phyloP scores from a whole-genome alignment of 2,329 filamentous ascomycete species.

The Fusarium mangiferae region DNA sequence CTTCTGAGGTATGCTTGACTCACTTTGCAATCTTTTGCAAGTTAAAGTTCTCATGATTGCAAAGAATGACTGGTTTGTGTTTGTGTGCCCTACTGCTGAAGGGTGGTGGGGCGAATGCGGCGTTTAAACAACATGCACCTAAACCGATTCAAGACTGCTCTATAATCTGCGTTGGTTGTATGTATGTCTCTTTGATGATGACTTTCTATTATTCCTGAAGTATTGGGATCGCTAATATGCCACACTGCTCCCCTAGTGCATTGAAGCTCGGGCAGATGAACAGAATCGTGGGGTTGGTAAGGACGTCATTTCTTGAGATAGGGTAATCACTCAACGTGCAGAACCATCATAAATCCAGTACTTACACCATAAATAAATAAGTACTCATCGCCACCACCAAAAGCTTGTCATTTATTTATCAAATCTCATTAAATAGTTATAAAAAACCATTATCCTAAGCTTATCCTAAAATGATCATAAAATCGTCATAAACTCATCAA shows the following conservation, averaged over 20 bases:
- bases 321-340: not conserved
- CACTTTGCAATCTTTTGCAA: not conserved
- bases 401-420: not conserved
- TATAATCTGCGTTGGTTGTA: fast-evolving
- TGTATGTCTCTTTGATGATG: not conserved
- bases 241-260: fast-evolving
- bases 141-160: not conserved
- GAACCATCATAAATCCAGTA: fast-evolving
- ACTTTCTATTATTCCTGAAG: not conserved
- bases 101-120: not conserved
- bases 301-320: not conserved
- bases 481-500: not conserved
- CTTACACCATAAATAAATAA: not conserved
- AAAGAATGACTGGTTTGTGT: not conserved
- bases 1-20: fast-evolving
- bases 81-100: not conserved
- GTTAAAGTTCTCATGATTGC: not conserved
- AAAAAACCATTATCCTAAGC: fast-evolving
- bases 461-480: not conserved
- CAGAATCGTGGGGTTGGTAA: too few species aligned
- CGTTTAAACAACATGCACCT: not conserved
- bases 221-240: not conserved
- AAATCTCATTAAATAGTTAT: not conserved
- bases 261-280: fast-evolving
- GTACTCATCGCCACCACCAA: not conserved